Evolutionary conservation across 129 eudicot species (phyloP).

Genomic region (Calendula officinalis): DNA sequence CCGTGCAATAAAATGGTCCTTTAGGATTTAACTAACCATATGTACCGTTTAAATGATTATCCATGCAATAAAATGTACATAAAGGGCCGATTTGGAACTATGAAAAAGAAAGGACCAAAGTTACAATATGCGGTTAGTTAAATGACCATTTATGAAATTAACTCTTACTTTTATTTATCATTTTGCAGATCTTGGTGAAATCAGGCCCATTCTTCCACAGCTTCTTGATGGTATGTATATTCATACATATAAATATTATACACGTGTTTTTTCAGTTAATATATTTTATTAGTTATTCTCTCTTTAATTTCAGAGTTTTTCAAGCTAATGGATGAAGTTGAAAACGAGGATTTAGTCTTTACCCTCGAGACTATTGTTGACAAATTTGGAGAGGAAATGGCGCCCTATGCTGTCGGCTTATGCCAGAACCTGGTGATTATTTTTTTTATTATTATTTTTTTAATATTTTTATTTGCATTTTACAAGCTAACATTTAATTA

Average conservation of each 20-base stretch:
- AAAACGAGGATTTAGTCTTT: slow-evolving; percentile 38
- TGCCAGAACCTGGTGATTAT: slow-evolving; percentile 86
- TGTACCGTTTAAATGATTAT: no score
- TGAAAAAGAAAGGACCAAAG: no score
- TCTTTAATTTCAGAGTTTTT: slow-evolving; percentile 55
- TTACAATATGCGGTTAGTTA: no score
- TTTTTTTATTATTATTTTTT: background rate
- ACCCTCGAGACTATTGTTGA: no score
- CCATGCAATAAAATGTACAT: no score
- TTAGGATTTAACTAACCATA: no score
- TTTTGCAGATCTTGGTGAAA: slow-evolving; percentile 60
- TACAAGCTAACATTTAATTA: background rate
- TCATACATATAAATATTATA: no score
- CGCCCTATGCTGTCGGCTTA: slow-evolving; percentile 94
- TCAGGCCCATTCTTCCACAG: slow-evolving; percentile 97
- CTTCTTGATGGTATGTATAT: slow-evolving; percentile 86
- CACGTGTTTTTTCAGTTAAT: no score
- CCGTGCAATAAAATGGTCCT: no score
- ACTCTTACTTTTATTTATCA: background rate
- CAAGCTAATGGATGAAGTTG: slow-evolving; percentile 94
- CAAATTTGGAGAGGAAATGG: slow-evolving; percentile 43
- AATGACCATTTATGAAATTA: no score
- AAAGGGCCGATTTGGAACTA: no score
- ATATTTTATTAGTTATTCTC: background rate
- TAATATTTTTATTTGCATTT: no score